Percentiles rank a stretch among this genome's conserved stretches.
phyloP scores from a whole-genome alignment of 2,329 filamentous ascomycete species.

The Aspergillus piperis region DNA sequence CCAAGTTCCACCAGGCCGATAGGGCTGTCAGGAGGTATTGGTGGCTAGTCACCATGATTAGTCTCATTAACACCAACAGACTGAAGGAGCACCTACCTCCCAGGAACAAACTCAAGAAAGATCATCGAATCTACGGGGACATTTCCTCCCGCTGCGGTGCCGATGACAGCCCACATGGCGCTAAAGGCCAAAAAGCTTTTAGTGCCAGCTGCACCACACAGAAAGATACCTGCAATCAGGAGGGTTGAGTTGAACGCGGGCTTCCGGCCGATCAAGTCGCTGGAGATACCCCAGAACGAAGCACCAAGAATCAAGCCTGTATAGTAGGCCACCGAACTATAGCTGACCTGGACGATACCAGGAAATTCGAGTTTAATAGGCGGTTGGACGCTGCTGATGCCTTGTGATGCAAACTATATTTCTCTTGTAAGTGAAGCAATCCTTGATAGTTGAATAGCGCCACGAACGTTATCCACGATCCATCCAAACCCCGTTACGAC shows the following conservation, averaged over 20 bases:
- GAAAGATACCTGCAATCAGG: conserved; percentile 41
- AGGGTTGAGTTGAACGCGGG: conserved; percentile 52
- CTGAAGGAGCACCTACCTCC: conserved; percentile 16
- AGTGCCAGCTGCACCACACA: conserved; percentile 27
- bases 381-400: conserved; percentile 32
- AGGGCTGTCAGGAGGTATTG: conserved; percentile 39
- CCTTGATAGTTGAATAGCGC: not conserved
- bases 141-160: conserved; percentile 32
- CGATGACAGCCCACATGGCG: conserved; percentile 32
- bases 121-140: conserved; percentile 33
- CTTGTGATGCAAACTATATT: conserved; percentile 30
- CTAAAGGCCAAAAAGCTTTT: conserved; percentile 31
- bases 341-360: conserved; percentile 30
- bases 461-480: conserved; percentile 61
- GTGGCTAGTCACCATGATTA: conserved; percentile 16
- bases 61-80: not conserved
- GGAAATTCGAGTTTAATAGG: conserved; percentile 30
- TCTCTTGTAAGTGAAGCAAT: not conserved
- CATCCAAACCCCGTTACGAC: conserved; percentile 68
- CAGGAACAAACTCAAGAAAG: conserved; percentile 33
- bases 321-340: conserved; percentile 37
- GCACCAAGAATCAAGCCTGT: conserved; percentile 50
- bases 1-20: conserved; percentile 53
- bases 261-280: conserved; percentile 46
- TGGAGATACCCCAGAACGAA: conserved; percentile 49